phyloP scores from a whole-genome alignment of 2,329 filamentous ascomycete species.

The Nigrospora osmanthi region DNA sequence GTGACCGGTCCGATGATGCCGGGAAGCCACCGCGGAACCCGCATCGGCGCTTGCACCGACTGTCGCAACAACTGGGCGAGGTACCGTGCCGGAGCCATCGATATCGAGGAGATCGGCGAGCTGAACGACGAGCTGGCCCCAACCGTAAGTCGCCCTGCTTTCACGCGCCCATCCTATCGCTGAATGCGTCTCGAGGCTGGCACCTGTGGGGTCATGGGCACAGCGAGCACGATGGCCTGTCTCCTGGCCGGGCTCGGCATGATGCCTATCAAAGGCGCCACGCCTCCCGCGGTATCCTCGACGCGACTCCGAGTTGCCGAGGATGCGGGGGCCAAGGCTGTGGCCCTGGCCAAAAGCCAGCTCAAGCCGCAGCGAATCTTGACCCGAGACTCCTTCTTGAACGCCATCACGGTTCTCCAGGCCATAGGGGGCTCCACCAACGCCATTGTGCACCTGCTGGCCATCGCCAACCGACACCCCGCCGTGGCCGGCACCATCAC shows the following conservation, averaged over 20 bases:
- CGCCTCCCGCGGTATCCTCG: constrained; percentile 70
- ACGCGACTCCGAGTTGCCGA: constrained; percentile 75
- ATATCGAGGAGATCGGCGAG: constrained; percentile 63
- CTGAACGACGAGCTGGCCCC: constrained; percentile 69
- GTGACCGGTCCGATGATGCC: constrained; percentile 72
- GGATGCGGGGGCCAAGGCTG: constrained; percentile 61
- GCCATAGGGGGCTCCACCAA: constrained; percentile 81
- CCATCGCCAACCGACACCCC: constrained; percentile 70
- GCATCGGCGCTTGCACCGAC: constrained; percentile 68
- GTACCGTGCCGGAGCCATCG: constrained; percentile 56
- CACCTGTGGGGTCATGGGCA: constrained; percentile 88
- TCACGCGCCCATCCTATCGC: not conserved
- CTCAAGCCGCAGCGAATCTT: constrained; percentile 65
- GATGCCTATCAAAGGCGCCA: constrained; percentile 68
- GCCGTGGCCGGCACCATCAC: constrained; percentile 56
- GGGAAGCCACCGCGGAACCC: constrained; percentile 53
- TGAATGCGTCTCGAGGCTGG: constrained; percentile 40
- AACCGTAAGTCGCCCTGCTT: constrained; percentile 36
- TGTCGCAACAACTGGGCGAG: constrained; percentile 68
- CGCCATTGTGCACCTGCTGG: constrained; percentile 77
- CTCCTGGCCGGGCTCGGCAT: constrained; percentile 78
- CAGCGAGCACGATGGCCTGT: constrained; percentile 84
- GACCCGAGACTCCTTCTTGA: constrained; percentile 70
- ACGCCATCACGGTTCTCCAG: constrained; percentile 81
- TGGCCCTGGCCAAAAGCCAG: constrained; percentile 57